Evolutionary conservation across 306 rosid species (phyloP).

Genomic region (apple (Malus domestica)): ASM211411v1 NC_041800.1:1764001-1764500

Average conservation of each 20-base stretch:
- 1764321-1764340: slow-evolving; percentile 71
- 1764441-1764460: slow-evolving; percentile 79
- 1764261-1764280: slow-evolving; percentile 90
- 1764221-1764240: slow-evolving; percentile 95
- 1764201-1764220: slow-evolving; percentile 88
- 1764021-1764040: slow-evolving; percentile 78
- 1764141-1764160: slow-evolving; percentile 84
- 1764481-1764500: slow-evolving; percentile 10
- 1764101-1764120: slow-evolving; percentile 83
- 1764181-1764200: slow-evolving; percentile 85
- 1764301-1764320: slow-evolving; percentile 47
- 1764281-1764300: slow-evolving; percentile 34
- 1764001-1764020: slow-evolving; percentile 84
- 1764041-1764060: slow-evolving; percentile 63
- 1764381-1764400: slow-evolving; percentile 59
- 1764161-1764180: slow-evolving; percentile 78
- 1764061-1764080: slow-evolving; percentile 91
- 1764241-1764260: slow-evolving; percentile 89
- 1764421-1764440: slow-evolving; percentile 88
- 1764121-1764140: slow-evolving; percentile 93
- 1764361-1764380: slow-evolving; percentile 78
- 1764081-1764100: slow-evolving; percentile 97
- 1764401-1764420: slow-evolving; percentile 77
- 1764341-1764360: slow-evolving; percentile 53
- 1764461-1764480: slow-evolving; percentile 37